A percentile compares a stretch with the other conserved stretches of the same genome.
Conservation (phyloP, 257 asterid species). For the Gentiana straminea region DNA sequence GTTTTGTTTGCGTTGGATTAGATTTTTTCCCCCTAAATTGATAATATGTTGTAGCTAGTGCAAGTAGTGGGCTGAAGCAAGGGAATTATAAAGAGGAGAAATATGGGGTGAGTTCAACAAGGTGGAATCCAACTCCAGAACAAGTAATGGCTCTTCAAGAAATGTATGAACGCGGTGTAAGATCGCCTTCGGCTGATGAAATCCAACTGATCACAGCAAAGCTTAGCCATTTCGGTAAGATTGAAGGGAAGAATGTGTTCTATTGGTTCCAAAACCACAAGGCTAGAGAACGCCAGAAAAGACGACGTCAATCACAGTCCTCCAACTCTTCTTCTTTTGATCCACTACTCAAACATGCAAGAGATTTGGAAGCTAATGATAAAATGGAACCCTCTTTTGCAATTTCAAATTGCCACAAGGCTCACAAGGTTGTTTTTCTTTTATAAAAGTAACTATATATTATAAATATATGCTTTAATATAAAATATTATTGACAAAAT, state of each 20-base stretch:
- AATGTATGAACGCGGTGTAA: conserved; percentile 51
- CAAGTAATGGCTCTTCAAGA: conserved; percentile 68
- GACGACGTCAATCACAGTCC: conserved; percentile 46
- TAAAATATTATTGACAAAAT: too few species aligned
- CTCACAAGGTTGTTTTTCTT: too few species aligned
- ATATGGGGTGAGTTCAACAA: conserved; percentile 16
- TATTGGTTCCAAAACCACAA: conserved; percentile 86
- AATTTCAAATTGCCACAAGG: too few species aligned
- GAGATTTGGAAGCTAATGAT: not conserved
- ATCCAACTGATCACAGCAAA: conserved; percentile 61
- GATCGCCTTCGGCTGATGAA: conserved; percentile 75
- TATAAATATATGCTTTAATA: too few species aligned
- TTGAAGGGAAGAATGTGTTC: conserved; percentile 75
- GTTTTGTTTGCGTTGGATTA: too few species aligned
- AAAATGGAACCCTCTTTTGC: too few species aligned
- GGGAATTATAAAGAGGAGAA: conserved; percentile 5
- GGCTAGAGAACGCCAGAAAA: conserved; percentile 71
- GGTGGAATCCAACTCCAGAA: conserved; percentile 90
- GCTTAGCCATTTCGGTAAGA: conserved; percentile 56
- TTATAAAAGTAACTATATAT: too few species aligned
- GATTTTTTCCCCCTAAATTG: not conserved
- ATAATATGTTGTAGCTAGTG: not conserved
- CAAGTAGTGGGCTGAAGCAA: not conserved
- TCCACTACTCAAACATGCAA: conserved; percentile 8
- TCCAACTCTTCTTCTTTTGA: not conserved